phyloP scores from a whole-genome alignment of 2,329 filamentous ascomycete genomes.

The Alternaria brassicae region DNA sequence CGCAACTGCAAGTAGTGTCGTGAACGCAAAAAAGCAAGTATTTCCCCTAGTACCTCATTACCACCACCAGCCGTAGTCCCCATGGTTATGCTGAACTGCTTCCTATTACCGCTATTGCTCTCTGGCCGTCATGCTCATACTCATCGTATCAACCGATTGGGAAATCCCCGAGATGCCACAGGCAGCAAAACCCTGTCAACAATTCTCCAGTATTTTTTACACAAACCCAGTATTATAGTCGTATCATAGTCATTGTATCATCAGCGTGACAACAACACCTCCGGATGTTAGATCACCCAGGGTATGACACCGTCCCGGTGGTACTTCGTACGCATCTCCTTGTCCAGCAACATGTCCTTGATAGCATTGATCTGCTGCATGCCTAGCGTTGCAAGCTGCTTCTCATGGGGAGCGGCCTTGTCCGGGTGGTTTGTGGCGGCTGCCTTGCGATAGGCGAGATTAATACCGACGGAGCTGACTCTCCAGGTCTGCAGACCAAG shows the following conservation, averaged over 20 bases:
- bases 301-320: constrained; percentile 19
- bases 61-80: not conserved
- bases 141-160: not conserved
- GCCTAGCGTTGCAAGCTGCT: constrained; percentile 19
- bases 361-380: constrained; percentile 40
- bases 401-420: constrained; percentile 19
- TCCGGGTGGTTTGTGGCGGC: constrained; percentile 32
- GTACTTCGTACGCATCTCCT: constrained; percentile 14
- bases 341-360: constrained; percentile 31
- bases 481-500: constrained; percentile 25
- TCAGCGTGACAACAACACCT: not conserved
- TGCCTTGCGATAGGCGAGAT: constrained; percentile 23
- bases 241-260: not conserved
- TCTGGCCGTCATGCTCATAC: not conserved
- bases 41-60: not conserved
- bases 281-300: constrained; percentile 4
- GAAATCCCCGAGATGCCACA: not conserved
- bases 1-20: not conserved
- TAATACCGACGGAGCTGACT: constrained; percentile 21
- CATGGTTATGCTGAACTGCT: not conserved
- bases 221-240: not conserved
- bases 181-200: not conserved
- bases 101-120: not conserved
- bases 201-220: not conserved
- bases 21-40: not conserved